Evolutionary conservation across 768 basidiomycete genomes (phyloP).

Genomic region (Holtermannia corniformis): DNA sequence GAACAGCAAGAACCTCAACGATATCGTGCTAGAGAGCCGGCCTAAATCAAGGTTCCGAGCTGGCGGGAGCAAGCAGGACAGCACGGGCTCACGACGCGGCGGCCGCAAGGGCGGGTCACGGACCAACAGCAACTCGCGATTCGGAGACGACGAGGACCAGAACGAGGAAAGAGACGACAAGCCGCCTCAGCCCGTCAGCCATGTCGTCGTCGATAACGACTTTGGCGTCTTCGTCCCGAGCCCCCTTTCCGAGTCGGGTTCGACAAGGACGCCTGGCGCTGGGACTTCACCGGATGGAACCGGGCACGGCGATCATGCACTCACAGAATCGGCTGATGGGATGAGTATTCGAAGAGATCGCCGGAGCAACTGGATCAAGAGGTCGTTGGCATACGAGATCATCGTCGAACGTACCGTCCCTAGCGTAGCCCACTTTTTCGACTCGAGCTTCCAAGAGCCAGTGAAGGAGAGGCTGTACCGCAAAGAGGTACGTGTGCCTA

Average conservation of each 20-base stretch:
- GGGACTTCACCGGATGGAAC: not conserved
- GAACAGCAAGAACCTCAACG: slow-evolving; percentile 3
- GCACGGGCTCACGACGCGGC: not conserved
- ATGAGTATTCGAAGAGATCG: slow-evolving; percentile 5
- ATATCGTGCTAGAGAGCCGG: slow-evolving; percentile 16
- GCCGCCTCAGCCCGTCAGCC: slow-evolving; percentile 24
- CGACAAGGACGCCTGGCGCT: slow-evolving; percentile 17
- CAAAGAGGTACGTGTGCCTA: slow-evolving; percentile 40
- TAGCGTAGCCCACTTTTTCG: slow-evolving; percentile 31
- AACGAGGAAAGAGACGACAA: not conserved
- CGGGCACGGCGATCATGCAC: not conserved
- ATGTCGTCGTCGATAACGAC: slow-evolving; percentile 36
- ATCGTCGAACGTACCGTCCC: slow-evolving; percentile 27
- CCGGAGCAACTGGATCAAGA: slow-evolving; percentile 17
- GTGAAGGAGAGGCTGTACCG: slow-evolving; percentile 36
- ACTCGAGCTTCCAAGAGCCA: slow-evolving; percentile 34
- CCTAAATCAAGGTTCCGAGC: slow-evolving; percentile 17
- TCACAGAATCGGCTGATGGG: slow-evolving; percentile 1
- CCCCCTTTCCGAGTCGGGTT: slow-evolving; percentile 33
- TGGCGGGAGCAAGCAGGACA: slow-evolving; percentile 13
- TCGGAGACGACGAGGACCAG: slow-evolving; percentile 32
- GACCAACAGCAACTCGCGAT: slow-evolving; percentile 18
- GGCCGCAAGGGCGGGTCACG: slow-evolving; percentile 1
- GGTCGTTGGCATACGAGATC: slow-evolving; percentile 21
- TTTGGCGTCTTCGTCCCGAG: slow-evolving; percentile 32